Evolutionary conservation across 805 yeast genomes (phyloP), one percentile per base, ranked within the genome.

Genomic region (Saccharomycopsis olivae): DNA sequence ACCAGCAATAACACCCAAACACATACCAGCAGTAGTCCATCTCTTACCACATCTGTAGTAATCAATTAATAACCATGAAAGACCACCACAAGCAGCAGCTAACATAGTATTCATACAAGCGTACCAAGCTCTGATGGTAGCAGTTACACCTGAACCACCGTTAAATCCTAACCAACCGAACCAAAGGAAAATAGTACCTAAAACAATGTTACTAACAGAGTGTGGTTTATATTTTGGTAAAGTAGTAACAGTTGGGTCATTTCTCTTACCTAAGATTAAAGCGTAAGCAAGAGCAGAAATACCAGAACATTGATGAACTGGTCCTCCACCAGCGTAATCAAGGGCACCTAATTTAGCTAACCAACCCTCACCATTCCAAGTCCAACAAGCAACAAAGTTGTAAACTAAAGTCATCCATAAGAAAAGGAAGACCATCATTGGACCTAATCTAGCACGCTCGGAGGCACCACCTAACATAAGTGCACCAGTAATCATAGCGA

Each of bases 141-240:
- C 84, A 57, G 86, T 81, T 61, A 96, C 96, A 37, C 96, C 83
- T 35, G 96, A 86, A 53, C 97, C 97, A 62, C 96, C 96, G 71
- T 92, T 92, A 76, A 92, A 92, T 30, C 96, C 96, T 55, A 87
- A 87, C 98, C 98, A 92, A 28, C 97, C 98, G 54, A 92, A 87
- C 96, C 96, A 89, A 52, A 92, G 72, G 67, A 92, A 83, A 10
- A 85, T 80, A 16, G 96, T 87, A 40, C 98, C 98, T 43, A 92
- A 64, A 14, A 88, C 96, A 43, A 87, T 85, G 35, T 87, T 74
- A 6, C 94, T 73, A 29, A 89, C 95, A 17, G 92, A 81, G 59
- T 89, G 96, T 30, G 98, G 97, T 64, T 77, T 85, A 67, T 87
- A 88, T 58, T 81, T 81, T 47, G 96, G 96, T 50, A 85, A 68